Conservation (phyloP, 805 yeast genomes). For the Lipomyces kockii region DNA sequence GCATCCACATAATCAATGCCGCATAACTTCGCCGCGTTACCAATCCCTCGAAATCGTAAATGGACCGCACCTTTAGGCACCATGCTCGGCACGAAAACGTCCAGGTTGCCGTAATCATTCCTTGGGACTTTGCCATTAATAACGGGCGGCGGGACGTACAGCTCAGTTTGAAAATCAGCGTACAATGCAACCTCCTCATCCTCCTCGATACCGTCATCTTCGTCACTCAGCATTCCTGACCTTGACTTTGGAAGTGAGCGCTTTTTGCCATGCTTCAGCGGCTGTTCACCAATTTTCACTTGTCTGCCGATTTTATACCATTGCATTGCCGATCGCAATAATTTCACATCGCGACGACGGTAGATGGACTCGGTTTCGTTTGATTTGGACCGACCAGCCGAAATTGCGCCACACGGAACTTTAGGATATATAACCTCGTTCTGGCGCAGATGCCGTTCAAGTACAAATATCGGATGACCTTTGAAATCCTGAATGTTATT, state of each 20-base stretch:
- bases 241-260: constrained; percentile 40
- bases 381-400: constrained; percentile 49
- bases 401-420: constrained; percentile 71
- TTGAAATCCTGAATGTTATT: constrained; percentile 78
- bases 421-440: constrained; percentile 75
- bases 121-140: constrained; percentile 70
- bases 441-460: constrained; percentile 72
- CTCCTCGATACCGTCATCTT: constrained; percentile 46
- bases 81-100: constrained; percentile 77
- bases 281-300: constrained; percentile 70
- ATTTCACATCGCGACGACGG: constrained; percentile 65
- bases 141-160: constrained; percentile 68
- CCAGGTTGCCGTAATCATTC: constrained; percentile 83
- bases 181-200: constrained; percentile 67
- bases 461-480: constrained; percentile 82
- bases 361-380: constrained; percentile 56
- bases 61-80: constrained; percentile 78
- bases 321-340: constrained; percentile 72
- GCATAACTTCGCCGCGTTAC: constrained; percentile 70
- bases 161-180: constrained; percentile 76
- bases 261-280: constrained; percentile 55
- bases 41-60: constrained; percentile 53
- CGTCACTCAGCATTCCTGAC: constrained; percentile 38
- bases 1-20: constrained; percentile 85
- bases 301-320: constrained; percentile 87